These are phyloP conservation scores for Trichosporon coremiiforme DNA, from an alignment of 1,284 basidiomycete species.

Conservation along the genomic window DNA sequence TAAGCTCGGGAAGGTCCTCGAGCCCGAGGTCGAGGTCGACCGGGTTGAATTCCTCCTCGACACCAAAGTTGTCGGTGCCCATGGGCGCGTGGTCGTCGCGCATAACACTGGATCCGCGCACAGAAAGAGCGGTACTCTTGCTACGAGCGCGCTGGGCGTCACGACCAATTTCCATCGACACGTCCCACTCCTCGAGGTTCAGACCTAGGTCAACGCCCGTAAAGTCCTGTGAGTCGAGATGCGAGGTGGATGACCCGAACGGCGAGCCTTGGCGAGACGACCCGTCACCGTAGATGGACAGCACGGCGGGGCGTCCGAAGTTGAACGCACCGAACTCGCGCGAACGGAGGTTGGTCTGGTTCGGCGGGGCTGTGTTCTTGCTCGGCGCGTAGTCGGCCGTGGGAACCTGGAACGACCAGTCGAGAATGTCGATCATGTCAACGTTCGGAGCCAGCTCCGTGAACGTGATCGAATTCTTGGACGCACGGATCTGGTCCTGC, in stretches of 20 bases:
- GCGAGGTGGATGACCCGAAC: conserved; percentile 52
- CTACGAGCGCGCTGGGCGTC: conserved; percentile 60
- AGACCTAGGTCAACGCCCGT: conserved; percentile 52
- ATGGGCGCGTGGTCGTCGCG: conserved; percentile 58
- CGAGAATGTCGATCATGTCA: conserved; percentile 46
- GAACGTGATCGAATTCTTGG: conserved; percentile 65
- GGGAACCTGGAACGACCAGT: conserved; percentile 41
- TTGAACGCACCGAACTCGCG: conserved; percentile 53
- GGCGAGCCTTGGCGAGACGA: conserved; percentile 46
- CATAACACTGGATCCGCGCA: conserved; percentile 37
- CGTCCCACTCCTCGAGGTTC: conserved; percentile 56
- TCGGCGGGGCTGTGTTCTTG: conserved; percentile 32
- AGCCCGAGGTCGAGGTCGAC: conserved; percentile 34
- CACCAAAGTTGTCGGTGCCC: conserved; percentile 40
- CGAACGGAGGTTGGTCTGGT: conserved; percentile 38
- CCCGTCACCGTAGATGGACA: conserved; percentile 49
- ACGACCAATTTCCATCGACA: conserved; percentile 67
- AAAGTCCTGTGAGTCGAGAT: conserved; percentile 83
- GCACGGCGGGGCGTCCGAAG: conserved; percentile 56
- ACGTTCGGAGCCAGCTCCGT: conserved; percentile 33
- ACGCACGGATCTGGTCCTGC: conserved; percentile 84
- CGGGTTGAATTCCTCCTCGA: conserved; percentile 3
- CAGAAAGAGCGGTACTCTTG: conserved; percentile 55
- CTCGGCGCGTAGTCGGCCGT: conserved; percentile 23
- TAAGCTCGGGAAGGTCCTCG: conserved; percentile 54